Evolutionary conservation across 805 yeast species (phyloP), one percentile per base, ranked within the genome.

Genomic region (Myxozyma monticola): DNA sequence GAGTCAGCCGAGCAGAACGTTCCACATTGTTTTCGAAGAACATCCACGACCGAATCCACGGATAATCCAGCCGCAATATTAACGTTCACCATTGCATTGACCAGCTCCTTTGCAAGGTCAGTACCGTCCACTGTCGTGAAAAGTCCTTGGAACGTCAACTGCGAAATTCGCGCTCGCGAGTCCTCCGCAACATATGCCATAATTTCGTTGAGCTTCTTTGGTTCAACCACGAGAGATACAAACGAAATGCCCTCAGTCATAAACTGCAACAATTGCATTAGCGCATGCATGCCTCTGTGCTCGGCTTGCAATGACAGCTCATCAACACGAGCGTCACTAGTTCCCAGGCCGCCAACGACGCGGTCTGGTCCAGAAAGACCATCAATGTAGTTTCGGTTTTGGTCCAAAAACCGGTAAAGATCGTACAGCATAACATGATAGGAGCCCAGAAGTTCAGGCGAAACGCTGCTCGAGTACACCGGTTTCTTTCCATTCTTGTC

Each of bases 1-100:
- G 93, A 99, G 59, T 85, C 88, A 14, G 95, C 81, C 0, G 97
- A 88, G 64, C 98, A 93, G 68, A 89, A 93, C 0, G 96, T 82
- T 1, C 96, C 95, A 73, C 99, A 93, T 52, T 91, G 83, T 47
- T 88, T 95, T 68, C 93, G 96, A 44, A 93, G 72, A 1, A 90
- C 81, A 30, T 83, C 81, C 0, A 97, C 95, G 44, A 91, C 87
- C 49, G 84, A 75, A 65, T 91, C 98, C 38, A 93, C 91, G 0
- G 96, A 85, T 3, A 88, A 91, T n/a, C 99, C 98, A 57, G 86
- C 81, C 33, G 87, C 76, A 49, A 93, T 89, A 59, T 86, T 88
- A 65, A 85, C 85, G 68, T 90, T 90, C 55, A 93, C 89, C 31
- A 93, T 81, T 0, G 96, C 85, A 1, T 95, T 84, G 38, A 93